These are phyloP conservation scores for Fusarium solani-melongenae DNA, from an alignment of 2,329 filamentous ascomycete species.

Conservation along the genomic window DNA sequence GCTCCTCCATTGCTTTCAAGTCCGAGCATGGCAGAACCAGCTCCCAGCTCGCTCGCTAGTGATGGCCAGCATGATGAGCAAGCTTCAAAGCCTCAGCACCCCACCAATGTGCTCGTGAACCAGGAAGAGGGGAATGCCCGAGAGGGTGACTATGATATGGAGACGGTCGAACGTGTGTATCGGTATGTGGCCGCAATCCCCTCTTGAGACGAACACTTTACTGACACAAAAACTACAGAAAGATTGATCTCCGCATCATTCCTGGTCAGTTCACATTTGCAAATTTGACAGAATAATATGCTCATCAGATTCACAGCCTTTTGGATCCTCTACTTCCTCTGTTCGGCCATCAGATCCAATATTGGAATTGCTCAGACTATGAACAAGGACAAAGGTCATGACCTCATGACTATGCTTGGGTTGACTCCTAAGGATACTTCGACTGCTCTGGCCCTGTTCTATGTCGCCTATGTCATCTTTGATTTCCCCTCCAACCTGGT, in stretches of 20 bases:
- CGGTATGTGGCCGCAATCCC: slow-evolving; percentile 26
- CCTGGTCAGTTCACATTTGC: slow-evolving; percentile 55
- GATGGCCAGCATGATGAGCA: slow-evolving; percentile 46
- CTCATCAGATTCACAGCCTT: slow-evolving; percentile 68
- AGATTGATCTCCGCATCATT: slow-evolving; percentile 69
- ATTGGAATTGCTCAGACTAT: slow-evolving; percentile 95
- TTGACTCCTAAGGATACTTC: slow-evolving; percentile 82
- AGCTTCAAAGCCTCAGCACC: slow-evolving; percentile 32
- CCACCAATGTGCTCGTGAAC: slow-evolving; percentile 38
- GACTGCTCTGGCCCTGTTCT: slow-evolving; percentile 87
- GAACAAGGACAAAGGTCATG: slow-evolving; percentile 78
- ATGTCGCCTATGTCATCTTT: slow-evolving; percentile 91
- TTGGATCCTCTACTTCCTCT: slow-evolving; percentile 91
- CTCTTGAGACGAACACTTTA: background rate
- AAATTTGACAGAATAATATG: background rate
- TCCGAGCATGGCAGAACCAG: slow-evolving; percentile 58
- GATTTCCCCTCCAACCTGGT: slow-evolving; percentile 89
- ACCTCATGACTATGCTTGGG: slow-evolving; percentile 77
- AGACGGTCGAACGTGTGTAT: slow-evolving; percentile 67
- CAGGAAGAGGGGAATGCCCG: slow-evolving; percentile 47
- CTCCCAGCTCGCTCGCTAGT: slow-evolving; percentile 45
- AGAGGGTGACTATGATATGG: slow-evolving; percentile 58
- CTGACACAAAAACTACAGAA: slow-evolving; percentile 45
- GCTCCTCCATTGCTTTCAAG: slow-evolving; percentile 63
- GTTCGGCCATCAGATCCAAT: slow-evolving; percentile 91